These are phyloP conservation scores for Clonostachys chloroleuca DNA, from an alignment of 2,329 filamentous ascomycete species.

Conservation along the genomic window DNA sequence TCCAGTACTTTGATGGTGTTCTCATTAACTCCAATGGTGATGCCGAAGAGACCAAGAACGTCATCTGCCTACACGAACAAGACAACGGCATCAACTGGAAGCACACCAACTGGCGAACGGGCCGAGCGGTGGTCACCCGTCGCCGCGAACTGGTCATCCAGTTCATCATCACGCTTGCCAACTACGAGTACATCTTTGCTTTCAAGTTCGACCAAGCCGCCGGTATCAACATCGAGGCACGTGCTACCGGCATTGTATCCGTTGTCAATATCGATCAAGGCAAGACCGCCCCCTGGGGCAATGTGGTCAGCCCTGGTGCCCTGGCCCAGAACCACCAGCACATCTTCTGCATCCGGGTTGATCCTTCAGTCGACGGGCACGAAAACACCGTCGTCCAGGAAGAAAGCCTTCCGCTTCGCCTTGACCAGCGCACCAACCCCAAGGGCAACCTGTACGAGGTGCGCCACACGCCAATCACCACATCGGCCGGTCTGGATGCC, in stretches of 20 bases:
- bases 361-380: slow-evolving; percentile 57
- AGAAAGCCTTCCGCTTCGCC: slow-evolving; percentile 36
- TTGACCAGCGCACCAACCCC: slow-evolving; percentile 35
- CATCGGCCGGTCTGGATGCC: slow-evolving; percentile 38
- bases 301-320: slow-evolving; percentile 54
- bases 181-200: slow-evolving; percentile 51
- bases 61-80: slow-evolving; percentile 24
- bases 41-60: slow-evolving; percentile 36
- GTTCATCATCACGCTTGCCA: slow-evolving; percentile 57
- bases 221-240: slow-evolving; percentile 20
- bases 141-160: slow-evolving; percentile 54
- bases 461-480: slow-evolving; percentile 37
- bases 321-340: slow-evolving; percentile 65
- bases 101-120: slow-evolving; percentile 54
- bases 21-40: slow-evolving; percentile 18
- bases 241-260: slow-evolving; percentile 35
- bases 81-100: slow-evolving; percentile 55
- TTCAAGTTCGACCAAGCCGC: slow-evolving; percentile 48
- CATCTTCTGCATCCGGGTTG: slow-evolving; percentile 58
- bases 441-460: slow-evolving; percentile 40
- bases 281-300: slow-evolving; percentile 49
- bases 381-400: slow-evolving; percentile 46
- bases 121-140: slow-evolving; percentile 49
- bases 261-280: slow-evolving; percentile 47
- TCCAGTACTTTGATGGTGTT: slow-evolving; percentile 27